Conservation (phyloP, 2,329 filamentous ascomycete species). For the Sporothrix luriei region DNA sequence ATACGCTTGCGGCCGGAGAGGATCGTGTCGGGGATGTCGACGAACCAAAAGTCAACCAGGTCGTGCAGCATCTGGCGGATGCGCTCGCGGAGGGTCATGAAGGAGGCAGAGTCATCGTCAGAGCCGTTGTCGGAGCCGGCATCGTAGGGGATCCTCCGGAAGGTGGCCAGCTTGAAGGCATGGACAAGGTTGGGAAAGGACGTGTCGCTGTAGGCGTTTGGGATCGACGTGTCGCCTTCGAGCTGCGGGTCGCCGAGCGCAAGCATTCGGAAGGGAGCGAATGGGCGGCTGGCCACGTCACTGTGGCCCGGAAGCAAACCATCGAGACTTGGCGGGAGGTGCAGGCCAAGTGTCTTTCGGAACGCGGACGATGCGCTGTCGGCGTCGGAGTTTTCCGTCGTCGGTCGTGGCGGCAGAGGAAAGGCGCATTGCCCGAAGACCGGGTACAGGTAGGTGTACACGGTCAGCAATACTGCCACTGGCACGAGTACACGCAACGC, state of each 20-base stretch:
- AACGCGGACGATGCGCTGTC: constrained; percentile 38
- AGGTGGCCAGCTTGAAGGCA: constrained; percentile 53
- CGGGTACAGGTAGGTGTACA: constrained; percentile 88
- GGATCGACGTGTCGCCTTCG: constrained; percentile 86
- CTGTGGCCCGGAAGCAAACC: constrained; percentile 32
- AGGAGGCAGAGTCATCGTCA: constrained; percentile 39
- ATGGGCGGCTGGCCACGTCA: constrained; percentile 37
- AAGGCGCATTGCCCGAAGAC: constrained; percentile 79
- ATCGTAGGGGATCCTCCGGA: constrained; percentile 36
- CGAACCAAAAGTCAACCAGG: constrained; percentile 61
- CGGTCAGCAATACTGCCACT: constrained; percentile 67
- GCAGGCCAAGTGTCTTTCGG: constrained; percentile 47
- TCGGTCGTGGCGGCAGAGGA: constrained; percentile 53
- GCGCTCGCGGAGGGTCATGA: constrained; percentile 53
- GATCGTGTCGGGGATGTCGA: constrained; percentile 69
- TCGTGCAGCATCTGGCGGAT: constrained; percentile 60
- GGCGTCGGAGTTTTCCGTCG: constrained; percentile 10
- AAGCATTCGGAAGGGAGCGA: constrained; percentile 81
- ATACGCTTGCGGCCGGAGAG: constrained; percentile 74
- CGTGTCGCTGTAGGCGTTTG: constrained; percentile 55
- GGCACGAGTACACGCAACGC: constrained; percentile 62
- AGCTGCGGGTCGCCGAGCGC: constrained; percentile 90
- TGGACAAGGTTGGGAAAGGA: constrained; percentile 56
- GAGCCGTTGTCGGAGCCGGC: not conserved
- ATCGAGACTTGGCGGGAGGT: constrained; percentile 37